A percentile compares a stretch with the other conserved stretches of the same genome.
These are phyloP conservation scores for Plasmodium berghei DNA, from an alignment of 169 alveolate genomes.

Conservation along the genomic window DNA sequence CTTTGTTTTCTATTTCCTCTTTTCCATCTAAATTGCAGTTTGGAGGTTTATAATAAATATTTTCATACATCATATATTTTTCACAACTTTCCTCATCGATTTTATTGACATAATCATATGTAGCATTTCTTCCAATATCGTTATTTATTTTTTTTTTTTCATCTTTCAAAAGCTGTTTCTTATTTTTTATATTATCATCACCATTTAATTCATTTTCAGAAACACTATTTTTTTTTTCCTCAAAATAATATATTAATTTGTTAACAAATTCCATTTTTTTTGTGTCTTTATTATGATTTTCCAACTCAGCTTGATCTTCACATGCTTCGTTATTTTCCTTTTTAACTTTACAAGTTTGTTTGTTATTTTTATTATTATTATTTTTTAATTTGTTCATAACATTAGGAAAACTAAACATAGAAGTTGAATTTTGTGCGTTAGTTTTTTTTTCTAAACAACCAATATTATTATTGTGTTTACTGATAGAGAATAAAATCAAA, in stretches of 20 bases:
- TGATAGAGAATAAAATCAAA: constrained; percentile 34
- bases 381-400: background rate
- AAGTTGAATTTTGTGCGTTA: background rate
- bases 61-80: background rate
- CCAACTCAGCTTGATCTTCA: background rate
- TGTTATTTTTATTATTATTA: background rate
- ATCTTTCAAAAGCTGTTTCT: background rate
- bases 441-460: background rate
- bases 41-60: background rate
- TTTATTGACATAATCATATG: background rate
- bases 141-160: background rate
- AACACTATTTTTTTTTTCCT: background rate
- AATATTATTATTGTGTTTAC: constrained; percentile 4
- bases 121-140: background rate
- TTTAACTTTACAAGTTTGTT: background rate
- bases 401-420: background rate
- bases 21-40: background rate
- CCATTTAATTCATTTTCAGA: no score
- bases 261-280: background rate
- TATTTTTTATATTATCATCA: background rate
- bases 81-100: background rate
- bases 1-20: background rate
- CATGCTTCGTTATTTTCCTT: background rate
- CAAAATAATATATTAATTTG: background rate
- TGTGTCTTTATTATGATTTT: background rate